Evolutionary conservation across 2,329 filamentous ascomycete genomes (phyloP).

Genomic region (Colletotrichum plurivorum): DNA sequence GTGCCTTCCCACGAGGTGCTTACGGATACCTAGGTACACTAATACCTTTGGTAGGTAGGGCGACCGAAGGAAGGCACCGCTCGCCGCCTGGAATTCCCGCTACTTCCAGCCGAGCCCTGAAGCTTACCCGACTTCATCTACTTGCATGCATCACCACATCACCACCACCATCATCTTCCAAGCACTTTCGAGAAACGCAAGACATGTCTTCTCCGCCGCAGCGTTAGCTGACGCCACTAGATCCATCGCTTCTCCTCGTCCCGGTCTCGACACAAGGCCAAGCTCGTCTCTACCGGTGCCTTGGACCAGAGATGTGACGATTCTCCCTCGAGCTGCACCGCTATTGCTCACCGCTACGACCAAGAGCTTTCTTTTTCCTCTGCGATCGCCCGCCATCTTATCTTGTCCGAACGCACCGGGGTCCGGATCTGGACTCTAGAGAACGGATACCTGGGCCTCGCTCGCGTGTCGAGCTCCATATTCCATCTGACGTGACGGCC

Average conservation of each 20-base stretch:
- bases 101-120: too few species aligned
- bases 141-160: slow-evolving; percentile 17
- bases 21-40: too few species aligned
- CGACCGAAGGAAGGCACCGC: too few species aligned
- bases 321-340: neutral
- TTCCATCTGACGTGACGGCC: slow-evolving; percentile 25
- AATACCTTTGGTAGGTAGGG: too few species aligned
- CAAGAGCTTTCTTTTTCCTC: slow-evolving; percentile 22
- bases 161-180: neutral
- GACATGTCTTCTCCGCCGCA: slow-evolving; percentile 15
- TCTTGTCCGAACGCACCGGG: neutral
- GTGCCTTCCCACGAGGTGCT: neutral
- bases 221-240: slow-evolving; percentile 13
- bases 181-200: neutral
- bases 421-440: neutral
- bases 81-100: too few species aligned
- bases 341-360: slow-evolving; percentile 6
- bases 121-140: neutral
- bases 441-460: slow-evolving; percentile 7
- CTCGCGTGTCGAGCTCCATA: slow-evolving; percentile 13
- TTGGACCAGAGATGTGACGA: neutral
- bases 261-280: slow-evolving; percentile 2
- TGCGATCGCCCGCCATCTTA: slow-evolving; percentile 21
- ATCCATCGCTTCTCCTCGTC: neutral
- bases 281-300: neutral